These are phyloP conservation scores for Cercospora sp. DNA, from an alignment of 2,329 filamentous ascomycete genomes.

Conservation along the genomic window DNA sequence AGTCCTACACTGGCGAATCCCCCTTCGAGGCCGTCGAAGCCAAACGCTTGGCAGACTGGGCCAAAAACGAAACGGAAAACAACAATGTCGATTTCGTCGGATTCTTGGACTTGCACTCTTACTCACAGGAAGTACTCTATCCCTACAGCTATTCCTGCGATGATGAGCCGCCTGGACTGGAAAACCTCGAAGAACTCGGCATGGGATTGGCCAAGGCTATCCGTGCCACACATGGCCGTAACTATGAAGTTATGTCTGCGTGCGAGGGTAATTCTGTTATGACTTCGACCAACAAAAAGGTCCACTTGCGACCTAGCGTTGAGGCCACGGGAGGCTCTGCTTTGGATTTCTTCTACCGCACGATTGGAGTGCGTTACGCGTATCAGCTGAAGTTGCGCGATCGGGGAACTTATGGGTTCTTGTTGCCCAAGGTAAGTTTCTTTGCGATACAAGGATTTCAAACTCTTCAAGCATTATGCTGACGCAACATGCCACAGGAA, in stretches of 20 bases:
- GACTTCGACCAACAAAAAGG: slow-evolving; percentile 36
- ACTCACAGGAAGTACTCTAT: slow-evolving; percentile 91
- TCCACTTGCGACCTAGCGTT: slow-evolving; percentile 54
- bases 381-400: slow-evolving; percentile 95
- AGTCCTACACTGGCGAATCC: slow-evolving; percentile 79
- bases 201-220: slow-evolving; percentile 88
- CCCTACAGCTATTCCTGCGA: slow-evolving; percentile 86
- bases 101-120: slow-evolving; percentile 87
- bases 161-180: slow-evolving; percentile 75
- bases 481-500: slow-evolving; percentile 5
- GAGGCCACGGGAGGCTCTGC: slow-evolving; percentile 80
- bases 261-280: slow-evolving; percentile 72
- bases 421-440: slow-evolving; percentile 70
- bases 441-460: slow-evolving; percentile 59
- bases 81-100: slow-evolving; percentile 77
- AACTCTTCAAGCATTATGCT: not conserved
- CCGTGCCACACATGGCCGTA: slow-evolving; percentile 67
- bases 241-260: slow-evolving; percentile 69
- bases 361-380: slow-evolving; percentile 76
- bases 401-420: slow-evolving; percentile 89
- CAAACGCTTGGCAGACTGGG: slow-evolving; percentile 74
- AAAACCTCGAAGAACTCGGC: slow-evolving; percentile 88
- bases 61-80: slow-evolving; percentile 70
- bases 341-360: slow-evolving; percentile 94
- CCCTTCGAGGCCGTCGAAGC: slow-evolving; percentile 85